Evolutionary conservation across 2,329 filamentous ascomycete species (phyloP), one percentile per base, ranked within the genome.

Genomic region (Paraphoma sp.): DNA sequence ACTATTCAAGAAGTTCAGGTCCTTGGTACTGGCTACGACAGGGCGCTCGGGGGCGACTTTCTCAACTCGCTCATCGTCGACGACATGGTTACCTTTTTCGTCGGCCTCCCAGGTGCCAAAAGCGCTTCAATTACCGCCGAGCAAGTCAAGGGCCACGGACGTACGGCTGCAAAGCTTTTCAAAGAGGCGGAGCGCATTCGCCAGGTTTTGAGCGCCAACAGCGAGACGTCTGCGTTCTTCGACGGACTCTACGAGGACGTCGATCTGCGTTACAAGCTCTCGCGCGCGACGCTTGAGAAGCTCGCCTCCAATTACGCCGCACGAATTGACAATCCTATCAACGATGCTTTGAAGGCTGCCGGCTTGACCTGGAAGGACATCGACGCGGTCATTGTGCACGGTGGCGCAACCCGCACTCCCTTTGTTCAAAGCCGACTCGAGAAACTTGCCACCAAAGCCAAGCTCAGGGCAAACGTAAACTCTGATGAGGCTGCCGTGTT

Each of bases 401-500:
- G 95, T 65, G 95, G 95, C 66, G 89, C 89, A 44, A 89, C 92
- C 45, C 88, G 95, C 59, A 98, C 94, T 8, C 95, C 95, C 0
- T 97, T 98, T 69, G 92, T 99, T 10, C 94, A 98, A 76, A 94
- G 89, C 78, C 85, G 90, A 68, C 86, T 99, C 14, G 93, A 97
- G 79, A 86, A 87, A 59, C 78, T 91, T 43, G 85, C 88, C 48
- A 90, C 91, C 38, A 78, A 87, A 7, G 87, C 90, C 49, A 97
- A 96, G 82, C 83, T 99, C 57, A 89, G 93, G 63, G 90, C 89
- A 71, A 99, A 96, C 69, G 95, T 99, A 73, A 99, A 99, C 80
- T 91, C 94, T 10, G 95, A 99, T 70, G 95, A 99, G 79, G 90
- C 95, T 23, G 95, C 95, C 48, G 95, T 96, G 9, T 96, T 98